Evolutionary conservation across 2,329 filamentous ascomycete species (phyloP).

Genomic region (Talaromyces sp.): DNA sequence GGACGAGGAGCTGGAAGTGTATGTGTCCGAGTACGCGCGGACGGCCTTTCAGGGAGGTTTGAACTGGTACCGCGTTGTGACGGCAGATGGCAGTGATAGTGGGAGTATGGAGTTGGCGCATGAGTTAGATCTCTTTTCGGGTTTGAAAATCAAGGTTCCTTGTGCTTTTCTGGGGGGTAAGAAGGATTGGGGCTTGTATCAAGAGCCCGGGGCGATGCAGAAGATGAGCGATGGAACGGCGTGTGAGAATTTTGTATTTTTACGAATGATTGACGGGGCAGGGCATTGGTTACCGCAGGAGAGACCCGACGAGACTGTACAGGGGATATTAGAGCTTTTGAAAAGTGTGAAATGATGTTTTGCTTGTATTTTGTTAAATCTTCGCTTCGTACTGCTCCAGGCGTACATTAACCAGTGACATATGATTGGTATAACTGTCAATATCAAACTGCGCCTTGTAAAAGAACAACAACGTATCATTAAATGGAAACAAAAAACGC

Average conservation of each 20-base stretch:
- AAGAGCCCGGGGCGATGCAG: conserved; percentile 60
- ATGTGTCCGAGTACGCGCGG: conserved; percentile 54
- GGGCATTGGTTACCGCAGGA: conserved; percentile 69
- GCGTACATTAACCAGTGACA: not conserved
- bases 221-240: conserved; percentile 41
- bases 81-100: conserved; percentile 18
- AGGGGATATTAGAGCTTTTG: conserved; percentile 43
- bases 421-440: not conserved
- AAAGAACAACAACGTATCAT: not conserved
- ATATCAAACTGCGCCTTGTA: not conserved
- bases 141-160: conserved; percentile 56
- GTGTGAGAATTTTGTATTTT: conserved; percentile 50
- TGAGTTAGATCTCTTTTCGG: conserved; percentile 55
- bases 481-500: not conserved
- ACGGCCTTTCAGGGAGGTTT: conserved; percentile 61
- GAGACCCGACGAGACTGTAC: conserved; percentile 49
- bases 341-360: conserved; percentile 4
- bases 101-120: conserved; percentile 31
- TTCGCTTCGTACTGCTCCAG: not conserved
- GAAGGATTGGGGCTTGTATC: conserved; percentile 63
- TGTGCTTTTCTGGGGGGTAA: conserved; percentile 56
- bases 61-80: conserved; percentile 62
- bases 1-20: conserved; percentile 53
- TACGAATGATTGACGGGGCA: conserved; percentile 51
- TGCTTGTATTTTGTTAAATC: not conserved